phyloP scores from a whole-genome alignment of 805 yeast species.

The Monosporozyma unispora region DNA sequence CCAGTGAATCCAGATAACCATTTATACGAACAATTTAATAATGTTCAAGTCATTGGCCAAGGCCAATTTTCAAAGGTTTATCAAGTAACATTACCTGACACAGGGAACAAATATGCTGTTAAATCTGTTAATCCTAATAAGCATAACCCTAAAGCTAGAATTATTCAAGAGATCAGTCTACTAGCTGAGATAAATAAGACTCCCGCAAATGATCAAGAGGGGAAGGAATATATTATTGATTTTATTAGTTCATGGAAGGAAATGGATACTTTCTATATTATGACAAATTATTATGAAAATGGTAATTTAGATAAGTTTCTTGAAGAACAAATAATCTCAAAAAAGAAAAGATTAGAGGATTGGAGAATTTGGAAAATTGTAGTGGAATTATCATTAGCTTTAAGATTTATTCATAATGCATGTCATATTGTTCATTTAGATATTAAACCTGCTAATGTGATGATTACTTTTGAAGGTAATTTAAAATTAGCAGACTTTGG shows the following conservation, averaged over 20 bases:
- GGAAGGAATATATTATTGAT: constrained; percentile 68
- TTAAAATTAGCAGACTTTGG: constrained; percentile 96
- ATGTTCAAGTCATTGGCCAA: constrained; percentile 62
- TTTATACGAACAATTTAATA: constrained; percentile 41
- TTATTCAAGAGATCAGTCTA: constrained; percentile 26
- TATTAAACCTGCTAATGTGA: constrained; percentile 89
- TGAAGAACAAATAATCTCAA: constrained; percentile 65
- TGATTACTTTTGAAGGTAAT: constrained; percentile 89
- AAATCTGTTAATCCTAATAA: constrained; percentile 62
- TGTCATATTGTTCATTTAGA: constrained; percentile 77
- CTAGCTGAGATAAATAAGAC: constrained; percentile 31
- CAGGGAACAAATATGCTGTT: constrained; percentile 62
- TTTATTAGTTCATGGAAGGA: constrained; percentile 82
- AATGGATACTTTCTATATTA: constrained; percentile 67
- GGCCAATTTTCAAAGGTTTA: constrained; percentile 91
- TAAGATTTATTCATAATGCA: constrained; percentile 67
- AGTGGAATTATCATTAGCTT: constrained; percentile 71
- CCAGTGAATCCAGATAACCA: constrained; percentile 30
- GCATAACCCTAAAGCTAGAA: constrained; percentile 19
- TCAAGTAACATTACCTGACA: constrained; percentile 60
- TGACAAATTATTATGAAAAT: constrained; percentile 93
- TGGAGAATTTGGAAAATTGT: constrained; percentile 97
- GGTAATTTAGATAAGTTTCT: constrained; percentile 81
- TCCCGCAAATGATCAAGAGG: constrained; percentile 38
- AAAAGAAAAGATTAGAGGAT: constrained; percentile 59